Conservation (phyloP, 208 protist species). For the Angomonas ambiguus region DNA sequence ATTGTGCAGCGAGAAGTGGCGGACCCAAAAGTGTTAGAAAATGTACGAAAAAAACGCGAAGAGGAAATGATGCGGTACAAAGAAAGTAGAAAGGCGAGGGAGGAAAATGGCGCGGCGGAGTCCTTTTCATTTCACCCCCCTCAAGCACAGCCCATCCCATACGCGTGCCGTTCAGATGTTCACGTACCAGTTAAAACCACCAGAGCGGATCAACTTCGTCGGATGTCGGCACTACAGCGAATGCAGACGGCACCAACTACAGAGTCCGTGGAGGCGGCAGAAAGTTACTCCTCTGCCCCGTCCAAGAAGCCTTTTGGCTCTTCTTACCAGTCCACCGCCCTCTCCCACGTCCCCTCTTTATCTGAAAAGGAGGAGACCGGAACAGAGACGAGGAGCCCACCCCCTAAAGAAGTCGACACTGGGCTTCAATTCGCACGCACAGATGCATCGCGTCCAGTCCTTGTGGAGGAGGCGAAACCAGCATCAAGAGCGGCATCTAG, state of each 20-base stretch:
- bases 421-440: neutral
- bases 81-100: constrained; percentile 17
- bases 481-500: neutral
- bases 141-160: constrained; percentile 62
- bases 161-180: constrained; percentile 62
- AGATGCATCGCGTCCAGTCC: neutral
- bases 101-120: constrained; percentile 21
- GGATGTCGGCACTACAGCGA: constrained; percentile 20
- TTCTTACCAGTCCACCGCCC: neutral
- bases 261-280: neutral
- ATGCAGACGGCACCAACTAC: neutral
- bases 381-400: neutral
- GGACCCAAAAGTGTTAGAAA: constrained; percentile 35
- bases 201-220: constrained; percentile 46
- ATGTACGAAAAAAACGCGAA: constrained; percentile 30
- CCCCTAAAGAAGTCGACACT: neutral
- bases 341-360: neutral
- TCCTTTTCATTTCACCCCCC: constrained; percentile 49
- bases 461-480: neutral
- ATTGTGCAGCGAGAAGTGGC: constrained; percentile 37
- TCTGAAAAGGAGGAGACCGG: neutral
- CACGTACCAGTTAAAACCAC: constrained; percentile 52
- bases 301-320: neutral
- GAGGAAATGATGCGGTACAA: constrained; percentile 31
- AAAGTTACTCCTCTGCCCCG: neutral